Evolutionary conservation across 768 basidiomycete species (phyloP), one percentile per base, ranked within the genome.

Genomic region (Artomyces pyxidatus): DNA sequence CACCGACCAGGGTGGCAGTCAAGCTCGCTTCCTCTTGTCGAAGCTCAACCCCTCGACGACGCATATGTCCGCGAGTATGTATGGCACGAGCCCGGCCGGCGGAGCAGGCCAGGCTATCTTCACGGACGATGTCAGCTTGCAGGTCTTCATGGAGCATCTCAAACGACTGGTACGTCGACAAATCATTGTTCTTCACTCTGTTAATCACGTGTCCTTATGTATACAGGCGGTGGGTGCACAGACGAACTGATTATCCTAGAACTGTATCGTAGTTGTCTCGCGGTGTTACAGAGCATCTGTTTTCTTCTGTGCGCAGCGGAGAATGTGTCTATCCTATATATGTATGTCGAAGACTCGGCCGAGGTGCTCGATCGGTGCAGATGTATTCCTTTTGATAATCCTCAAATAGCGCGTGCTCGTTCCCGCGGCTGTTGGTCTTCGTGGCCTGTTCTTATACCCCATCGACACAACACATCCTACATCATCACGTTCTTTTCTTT

Each of bases 21-120:
- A 98, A 65, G 95, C 96, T 5, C 87, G 96, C n/a, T 99, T 99
- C 83, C 68, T 98, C 62, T 70, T 98, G 25, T 89, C 87, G 42
- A 98, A 98, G 66, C 72, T 99, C 37, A 99, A 98, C 65, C 96
- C 96, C 2, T 95, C 91, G 49, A 98, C 95, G 51, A 98, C 95
- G 35, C 95, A 99, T 65, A 91, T 96, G 86, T 87, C 88, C 21
- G 78, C 79, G 54, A 80, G 80, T 50, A 90, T 94, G 81, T 94
- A 94, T 65, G 90, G 91, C n/a, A 76, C 81, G 4, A 74, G 78
- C 8, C 74, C 80, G 12, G 76, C 77, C 17, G 78, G 78, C 9
- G 75, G 75, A 8, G 70, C 78, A 2, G 94, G 94, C 4, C 88
- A 92, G 66, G 89, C 92, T 14, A 97, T 99, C 66, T 96, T 97